Percentiles rank a stretch among this genome's conserved stretches.
Evolutionary conservation across 495 filamentous ascomycete genomes (phyloP).

Genomic region (Neurospora tetraspora): DNA sequence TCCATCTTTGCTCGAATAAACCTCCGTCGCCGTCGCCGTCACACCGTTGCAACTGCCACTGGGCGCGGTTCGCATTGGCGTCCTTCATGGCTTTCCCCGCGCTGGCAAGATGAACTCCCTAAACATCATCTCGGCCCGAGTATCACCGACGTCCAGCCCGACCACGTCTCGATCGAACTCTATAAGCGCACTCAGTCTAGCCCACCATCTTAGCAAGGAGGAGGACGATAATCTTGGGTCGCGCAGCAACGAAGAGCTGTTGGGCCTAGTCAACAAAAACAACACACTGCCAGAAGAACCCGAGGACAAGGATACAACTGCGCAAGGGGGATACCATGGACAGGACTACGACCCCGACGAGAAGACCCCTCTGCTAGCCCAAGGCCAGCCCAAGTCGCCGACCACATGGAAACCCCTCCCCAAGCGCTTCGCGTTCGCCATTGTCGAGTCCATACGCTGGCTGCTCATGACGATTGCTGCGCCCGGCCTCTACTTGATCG

Average conservation of each 20-base stretch:
- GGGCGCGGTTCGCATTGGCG: constrained; percentile 12
- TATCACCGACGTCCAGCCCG: constrained; percentile 48
- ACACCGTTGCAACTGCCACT: background rate
- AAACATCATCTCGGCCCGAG: constrained; percentile 85
- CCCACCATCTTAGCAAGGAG: constrained; percentile 30
- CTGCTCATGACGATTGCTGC: constrained; percentile 67
- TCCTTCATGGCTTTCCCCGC: constrained; percentile 28
- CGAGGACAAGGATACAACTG: constrained; percentile 13
- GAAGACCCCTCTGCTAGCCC: constrained; percentile 53
- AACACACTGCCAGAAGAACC: constrained; percentile 19
- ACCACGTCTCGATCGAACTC: constrained; percentile 56
- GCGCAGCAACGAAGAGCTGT: background rate
- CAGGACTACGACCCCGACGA: constrained; percentile 39
- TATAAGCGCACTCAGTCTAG: constrained; percentile 43
- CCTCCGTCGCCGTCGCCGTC: background rate
- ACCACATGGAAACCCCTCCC: constrained; percentile 41
- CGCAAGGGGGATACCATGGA: background rate
- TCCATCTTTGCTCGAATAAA: background rate
- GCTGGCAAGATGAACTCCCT: constrained; percentile 85
- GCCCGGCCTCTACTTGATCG: constrained; percentile 70
- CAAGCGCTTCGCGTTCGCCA: constrained; percentile 42
- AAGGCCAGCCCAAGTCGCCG: constrained; percentile 23
- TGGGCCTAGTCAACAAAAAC: constrained; percentile 24
- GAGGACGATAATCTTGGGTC: constrained; percentile 17
- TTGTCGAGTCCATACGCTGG: constrained; percentile 60